These are phyloP conservation scores for Hypocrella siamensis DNA, from an alignment of 2,329 filamentous ascomycete species.

Conservation along the genomic window DNA sequence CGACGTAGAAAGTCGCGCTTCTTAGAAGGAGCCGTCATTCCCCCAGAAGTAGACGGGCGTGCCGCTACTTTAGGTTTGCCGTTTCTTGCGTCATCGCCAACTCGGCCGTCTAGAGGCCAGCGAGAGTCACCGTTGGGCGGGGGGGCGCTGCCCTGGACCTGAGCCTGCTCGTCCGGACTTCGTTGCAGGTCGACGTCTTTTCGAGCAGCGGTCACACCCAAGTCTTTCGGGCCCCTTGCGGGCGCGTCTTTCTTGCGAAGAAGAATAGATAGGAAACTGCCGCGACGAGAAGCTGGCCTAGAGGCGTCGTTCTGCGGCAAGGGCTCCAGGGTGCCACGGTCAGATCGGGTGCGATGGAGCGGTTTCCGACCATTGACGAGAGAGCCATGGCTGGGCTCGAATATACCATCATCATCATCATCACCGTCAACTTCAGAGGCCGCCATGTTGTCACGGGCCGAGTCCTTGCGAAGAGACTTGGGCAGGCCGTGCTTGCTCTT, in stretches of 20 bases:
- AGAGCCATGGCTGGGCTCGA: conserved; percentile 7
- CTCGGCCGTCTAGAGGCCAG: conserved; percentile 17
- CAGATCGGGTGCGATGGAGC: conserved; percentile 25
- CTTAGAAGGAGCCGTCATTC: conserved; percentile 5
- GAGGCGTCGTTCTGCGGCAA: conserved; percentile 6
- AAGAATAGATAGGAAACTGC: conserved; percentile 43
- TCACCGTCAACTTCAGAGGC: not conserved
- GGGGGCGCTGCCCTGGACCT: conserved; percentile 23
- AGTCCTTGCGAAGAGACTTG: conserved; percentile 15
- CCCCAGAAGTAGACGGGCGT: conserved; percentile 20
- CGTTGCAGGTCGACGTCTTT: conserved; percentile 48
- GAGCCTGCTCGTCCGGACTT: conserved; percentile 34
- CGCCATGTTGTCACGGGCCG: conserved; percentile 5
- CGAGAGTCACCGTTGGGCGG: conserved; percentile 14
- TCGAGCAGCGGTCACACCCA: conserved; percentile 41
- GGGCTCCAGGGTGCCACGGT: conserved; percentile 19
- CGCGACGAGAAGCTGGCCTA: conserved; percentile 16
- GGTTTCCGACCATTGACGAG: conserved; percentile 6
- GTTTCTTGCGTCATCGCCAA: conserved; percentile 14
- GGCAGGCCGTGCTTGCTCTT: conserved; percentile 17
- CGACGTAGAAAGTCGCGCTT: conserved; percentile 18
- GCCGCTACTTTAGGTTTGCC: conserved; percentile 10
- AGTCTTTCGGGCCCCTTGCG: conserved; percentile 37
- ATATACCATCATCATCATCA: conserved; percentile 38
- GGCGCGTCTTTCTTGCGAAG: conserved; percentile 41